Evolutionary conservation across 768 basidiomycete genomes (phyloP).

Genomic region (Leucogyrophana mollusca): DNA sequence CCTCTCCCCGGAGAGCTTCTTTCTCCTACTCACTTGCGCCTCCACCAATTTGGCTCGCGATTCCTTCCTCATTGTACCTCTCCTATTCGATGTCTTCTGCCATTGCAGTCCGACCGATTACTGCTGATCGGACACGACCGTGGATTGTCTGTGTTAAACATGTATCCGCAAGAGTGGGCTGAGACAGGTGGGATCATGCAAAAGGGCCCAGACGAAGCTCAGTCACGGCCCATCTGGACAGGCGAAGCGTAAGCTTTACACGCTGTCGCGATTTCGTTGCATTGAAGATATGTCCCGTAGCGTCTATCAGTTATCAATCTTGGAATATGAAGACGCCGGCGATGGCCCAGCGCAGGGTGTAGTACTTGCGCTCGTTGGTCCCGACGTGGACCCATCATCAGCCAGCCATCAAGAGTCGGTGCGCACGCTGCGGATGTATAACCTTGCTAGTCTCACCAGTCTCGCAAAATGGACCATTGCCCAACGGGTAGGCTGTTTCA

Average conservation of each 20-base stretch:
- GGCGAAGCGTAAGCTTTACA: conserved; percentile 64
- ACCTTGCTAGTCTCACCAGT: conserved; percentile 68
- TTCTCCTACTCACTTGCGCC: conserved; percentile 60
- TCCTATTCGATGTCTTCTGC: conserved; percentile 74
- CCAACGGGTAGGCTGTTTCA: conserved; percentile 51
- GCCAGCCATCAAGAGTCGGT: conserved; percentile 50
- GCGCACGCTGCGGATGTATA: conserved; percentile 78
- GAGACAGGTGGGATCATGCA: conserved; percentile 38
- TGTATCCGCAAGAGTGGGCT: conserved; percentile 73
- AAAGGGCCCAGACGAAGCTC: conserved; percentile 72
- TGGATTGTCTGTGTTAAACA: conserved; percentile 79
- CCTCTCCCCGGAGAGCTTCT: conserved; percentile 48
- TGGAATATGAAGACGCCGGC: conserved; percentile 62
- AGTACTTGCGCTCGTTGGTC: conserved; percentile 72
- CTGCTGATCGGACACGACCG: conserved; percentile 80
- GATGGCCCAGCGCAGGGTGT: conserved; percentile 68
- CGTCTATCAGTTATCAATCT: conserved; percentile 73
- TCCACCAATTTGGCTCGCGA: conserved; percentile 81
- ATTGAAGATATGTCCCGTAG: conserved; percentile 32
- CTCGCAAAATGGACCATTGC: conserved; percentile 73
- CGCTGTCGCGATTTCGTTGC: neutral
- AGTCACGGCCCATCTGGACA: conserved; percentile 64
- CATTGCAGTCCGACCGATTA: conserved; percentile 60
- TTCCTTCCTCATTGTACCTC: conserved; percentile 79
- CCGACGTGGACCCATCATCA: conserved; percentile 46